phyloP scores from a whole-genome alignment of 1,284 basidiomycete genomes.

The Ustilago shanxiensis region DNA sequence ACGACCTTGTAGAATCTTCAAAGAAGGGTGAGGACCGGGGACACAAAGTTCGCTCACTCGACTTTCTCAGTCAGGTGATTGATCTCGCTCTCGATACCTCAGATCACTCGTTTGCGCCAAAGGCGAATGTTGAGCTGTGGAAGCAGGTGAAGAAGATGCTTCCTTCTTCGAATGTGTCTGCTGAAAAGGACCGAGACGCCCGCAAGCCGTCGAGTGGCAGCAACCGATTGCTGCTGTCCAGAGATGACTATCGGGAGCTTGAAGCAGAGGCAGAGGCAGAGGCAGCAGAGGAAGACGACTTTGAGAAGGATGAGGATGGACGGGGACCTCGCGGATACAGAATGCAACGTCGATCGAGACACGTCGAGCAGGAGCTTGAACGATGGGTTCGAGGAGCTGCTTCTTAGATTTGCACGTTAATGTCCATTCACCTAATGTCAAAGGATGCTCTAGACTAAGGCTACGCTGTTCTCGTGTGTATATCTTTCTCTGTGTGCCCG shows the following conservation, averaged over 20 bases:
- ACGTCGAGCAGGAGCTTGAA: conserved; percentile 47
- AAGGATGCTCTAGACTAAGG: no score
- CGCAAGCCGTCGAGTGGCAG: conserved; percentile 3
- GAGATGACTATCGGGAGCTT: conserved; percentile 32
- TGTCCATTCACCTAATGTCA: neutral
- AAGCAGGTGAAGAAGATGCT: conserved; percentile 27
- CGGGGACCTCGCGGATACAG: neutral
- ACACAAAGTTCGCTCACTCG: conserved; percentile 1
- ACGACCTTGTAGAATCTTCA: conserved; percentile 10
- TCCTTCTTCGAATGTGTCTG: neutral
- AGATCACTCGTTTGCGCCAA: conserved; percentile 28
- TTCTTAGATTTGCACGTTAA: neutral
- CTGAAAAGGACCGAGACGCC: neutral
- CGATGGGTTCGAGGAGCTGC: conserved; percentile 42
- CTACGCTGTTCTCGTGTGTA: no score
- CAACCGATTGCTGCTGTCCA: conserved; percentile 27
- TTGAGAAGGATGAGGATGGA: conserved; percentile 3
- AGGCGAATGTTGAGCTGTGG: conserved; percentile 40
- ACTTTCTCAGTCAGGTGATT: conserved; percentile 7
- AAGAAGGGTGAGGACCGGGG: conserved; percentile 29
- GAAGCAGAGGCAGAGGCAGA: conserved; percentile 23
- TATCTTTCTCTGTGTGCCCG: no score
- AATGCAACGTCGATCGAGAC: conserved; percentile 40
- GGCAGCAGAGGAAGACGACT: conserved; percentile 13
- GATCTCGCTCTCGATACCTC: conserved; percentile 33